These are phyloP conservation scores for Colletotrichum lupini DNA, from an alignment of 2,329 filamentous ascomycete species.

Conservation along the genomic window DNA sequence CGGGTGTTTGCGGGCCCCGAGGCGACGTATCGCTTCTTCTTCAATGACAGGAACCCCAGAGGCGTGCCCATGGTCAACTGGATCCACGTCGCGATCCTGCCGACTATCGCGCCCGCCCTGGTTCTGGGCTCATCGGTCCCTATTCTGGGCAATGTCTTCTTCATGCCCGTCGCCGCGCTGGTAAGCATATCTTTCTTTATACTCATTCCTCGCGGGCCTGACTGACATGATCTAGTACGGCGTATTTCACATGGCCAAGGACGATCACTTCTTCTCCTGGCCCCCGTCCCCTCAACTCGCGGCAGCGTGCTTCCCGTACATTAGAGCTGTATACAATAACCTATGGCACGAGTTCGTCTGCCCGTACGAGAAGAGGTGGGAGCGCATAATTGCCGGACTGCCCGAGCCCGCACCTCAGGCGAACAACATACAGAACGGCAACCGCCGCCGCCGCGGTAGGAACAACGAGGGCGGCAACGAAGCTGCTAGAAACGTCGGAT, in stretches of 20 bases:
- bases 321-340: slow-evolving; percentile 56
- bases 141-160: slow-evolving; percentile 52
- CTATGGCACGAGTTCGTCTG: slow-evolving; percentile 59
- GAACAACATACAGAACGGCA: slow-evolving; percentile 10
- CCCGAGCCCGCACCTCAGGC: slow-evolving; percentile 34
- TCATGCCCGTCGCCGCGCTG: slow-evolving; percentile 54
- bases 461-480: slow-evolving; percentile 33
- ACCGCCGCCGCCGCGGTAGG: slow-evolving; percentile 14
- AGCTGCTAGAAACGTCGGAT: slow-evolving; percentile 24
- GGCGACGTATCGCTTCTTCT: slow-evolving; percentile 38
- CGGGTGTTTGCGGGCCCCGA: slow-evolving; percentile 63
- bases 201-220: slow-evolving; percentile 6
- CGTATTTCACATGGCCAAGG: slow-evolving; percentile 55
- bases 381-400: slow-evolving; percentile 56
- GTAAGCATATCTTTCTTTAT: slow-evolving; percentile 43
- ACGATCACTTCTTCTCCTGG: slow-evolving; percentile 60
- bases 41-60: slow-evolving; percentile 26
- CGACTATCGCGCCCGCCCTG: slow-evolving; percentile 58
- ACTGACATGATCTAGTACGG: slow-evolving; percentile 53
- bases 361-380: slow-evolving; percentile 59
- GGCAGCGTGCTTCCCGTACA: slow-evolving; percentile 57
- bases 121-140: slow-evolving; percentile 57
- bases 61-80: slow-evolving; percentile 33
- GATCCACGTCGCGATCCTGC: slow-evolving; percentile 43
- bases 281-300: slow-evolving; percentile 64